Evolutionary conservation across 208 protist genomes (phyloP), one percentile per base, ranked within the genome.

Genomic region (Leishmania turanica): DNA sequence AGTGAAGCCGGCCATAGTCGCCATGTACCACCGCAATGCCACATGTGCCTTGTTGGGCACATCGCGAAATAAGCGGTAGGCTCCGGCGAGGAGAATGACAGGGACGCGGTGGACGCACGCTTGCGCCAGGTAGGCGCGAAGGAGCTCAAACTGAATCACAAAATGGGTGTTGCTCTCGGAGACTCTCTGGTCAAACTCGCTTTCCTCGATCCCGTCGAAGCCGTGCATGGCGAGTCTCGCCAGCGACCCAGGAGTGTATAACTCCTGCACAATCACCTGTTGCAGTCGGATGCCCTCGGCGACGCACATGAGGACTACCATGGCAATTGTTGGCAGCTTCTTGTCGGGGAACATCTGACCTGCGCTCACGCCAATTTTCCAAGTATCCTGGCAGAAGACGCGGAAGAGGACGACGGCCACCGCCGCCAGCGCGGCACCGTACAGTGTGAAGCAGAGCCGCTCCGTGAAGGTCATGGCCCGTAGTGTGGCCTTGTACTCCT

Each of bases 391-490:
- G 62, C 84, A 92, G 76, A 94, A 94, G 53, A 92, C 60, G 3
- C 78, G 71, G 82, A 91, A 96, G 71, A 93, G 62, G 21, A 90
- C 2, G 17, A 88, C 71, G 0, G 88, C 89, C 7, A 89, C 70
- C 24, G 85, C 51, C n/a, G 85, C 89, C 9, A 97, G 84, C 2
- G 87, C 75, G 3, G 93, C 87, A 15, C 95, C 95, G 82, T 96
- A 97, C 15, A 97, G 77, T 27, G 95, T 95, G 77, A 97, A 95
- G 82, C 90, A 93, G 21, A 97, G 74, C 40, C 93, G 88, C 77
- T 97, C 95, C 70, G 95, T 94, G 79, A 97, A 96, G 34, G 89
- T 91, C 93, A 96, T 96, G 37, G 83, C 76, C 62, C 93, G 91
- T 24, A 97, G 87, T 15, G 91, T 77, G 21, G 19, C n/a, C 75